Conservation (phyloP, 2,329 filamentous ascomycete species). For the Cladophialophora psammophila region DNA sequence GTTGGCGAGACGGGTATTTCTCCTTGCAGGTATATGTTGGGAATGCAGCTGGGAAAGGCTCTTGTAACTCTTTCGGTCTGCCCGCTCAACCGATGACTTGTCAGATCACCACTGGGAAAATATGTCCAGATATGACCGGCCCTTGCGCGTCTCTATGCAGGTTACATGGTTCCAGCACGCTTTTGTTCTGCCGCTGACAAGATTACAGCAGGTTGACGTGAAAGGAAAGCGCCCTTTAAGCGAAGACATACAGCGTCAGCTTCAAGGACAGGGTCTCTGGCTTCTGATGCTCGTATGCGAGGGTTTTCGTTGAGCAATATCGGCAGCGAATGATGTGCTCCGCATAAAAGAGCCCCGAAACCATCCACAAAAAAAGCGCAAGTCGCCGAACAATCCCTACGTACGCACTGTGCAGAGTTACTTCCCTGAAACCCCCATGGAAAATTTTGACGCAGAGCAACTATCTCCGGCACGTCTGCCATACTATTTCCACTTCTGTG, state of each 20-base stretch:
- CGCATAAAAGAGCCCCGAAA: background rate
- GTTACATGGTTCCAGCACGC: background rate
- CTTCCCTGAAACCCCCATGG: background rate
- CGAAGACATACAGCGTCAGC: background rate
- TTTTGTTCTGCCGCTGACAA: background rate
- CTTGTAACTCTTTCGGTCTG: background rate
- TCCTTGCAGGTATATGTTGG: background rate
- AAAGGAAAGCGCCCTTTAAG: conserved; percentile 1
- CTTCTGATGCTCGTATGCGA: background rate
- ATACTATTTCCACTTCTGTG: background rate
- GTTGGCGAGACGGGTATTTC: background rate
- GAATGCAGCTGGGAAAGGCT: background rate
- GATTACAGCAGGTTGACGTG: conserved; percentile 8
- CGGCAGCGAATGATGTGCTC: conserved; percentile 1
- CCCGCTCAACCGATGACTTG: background rate
- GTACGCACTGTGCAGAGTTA: background rate
- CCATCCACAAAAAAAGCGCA: background rate
- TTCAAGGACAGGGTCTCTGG: background rate
- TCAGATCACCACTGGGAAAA: conserved; percentile 13
- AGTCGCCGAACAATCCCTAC: background rate
- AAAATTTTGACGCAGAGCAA: background rate
- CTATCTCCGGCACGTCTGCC: background rate
- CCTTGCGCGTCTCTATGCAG: conserved; percentile 2
- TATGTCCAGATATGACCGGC: conserved; percentile 3
- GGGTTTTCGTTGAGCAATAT: background rate